A percentile compares a stretch with the other conserved stretches of the same genome.
phyloP scores from a whole-genome alignment of 2,329 filamentous ascomycete genomes.

The Diaporthe citriasiana region DNA sequence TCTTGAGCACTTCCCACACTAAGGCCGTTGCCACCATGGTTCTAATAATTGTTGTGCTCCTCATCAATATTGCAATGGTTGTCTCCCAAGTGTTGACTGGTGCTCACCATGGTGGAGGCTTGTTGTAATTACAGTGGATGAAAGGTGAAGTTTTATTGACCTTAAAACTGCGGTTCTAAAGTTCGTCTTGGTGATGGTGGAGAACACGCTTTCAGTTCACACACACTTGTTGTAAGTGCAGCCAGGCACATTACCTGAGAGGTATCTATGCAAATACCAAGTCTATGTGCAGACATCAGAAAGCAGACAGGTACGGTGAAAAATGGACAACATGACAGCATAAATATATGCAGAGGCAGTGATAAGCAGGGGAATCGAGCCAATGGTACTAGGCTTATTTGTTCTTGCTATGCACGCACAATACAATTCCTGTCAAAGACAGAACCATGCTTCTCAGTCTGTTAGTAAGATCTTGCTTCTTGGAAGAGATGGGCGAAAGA shows the following conservation, averaged over 20 bases:
- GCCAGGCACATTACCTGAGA: background rate
- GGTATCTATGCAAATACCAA: background rate
- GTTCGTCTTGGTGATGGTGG: background rate
- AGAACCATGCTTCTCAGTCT: slow-evolving; percentile 72
- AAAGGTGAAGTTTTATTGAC: background rate
- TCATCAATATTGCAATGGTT: background rate
- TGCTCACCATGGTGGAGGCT: background rate
- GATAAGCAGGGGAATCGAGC: background rate
- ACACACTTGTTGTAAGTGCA: too few relatives aligned
- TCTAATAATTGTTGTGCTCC: background rate
- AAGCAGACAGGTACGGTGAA: background rate
- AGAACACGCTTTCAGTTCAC: background rate
- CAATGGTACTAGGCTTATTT: slow-evolving; percentile 42
- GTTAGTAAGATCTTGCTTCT: background rate
- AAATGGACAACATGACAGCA: background rate
- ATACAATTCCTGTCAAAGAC: slow-evolving; percentile 82
- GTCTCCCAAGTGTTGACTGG: background rate
- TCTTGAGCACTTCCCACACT: background rate
- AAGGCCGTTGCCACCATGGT: background rate
- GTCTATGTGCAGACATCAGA: background rate
- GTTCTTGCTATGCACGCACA: slow-evolving; percentile 82
- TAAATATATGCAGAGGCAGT: background rate
- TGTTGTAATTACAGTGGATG: background rate
- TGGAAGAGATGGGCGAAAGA: background rate
- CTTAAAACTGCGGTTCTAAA: background rate